phyloP scores from a whole-genome alignment of 768 basidiomycete species.

The Leucocoprinus birnbaumii region DNA sequence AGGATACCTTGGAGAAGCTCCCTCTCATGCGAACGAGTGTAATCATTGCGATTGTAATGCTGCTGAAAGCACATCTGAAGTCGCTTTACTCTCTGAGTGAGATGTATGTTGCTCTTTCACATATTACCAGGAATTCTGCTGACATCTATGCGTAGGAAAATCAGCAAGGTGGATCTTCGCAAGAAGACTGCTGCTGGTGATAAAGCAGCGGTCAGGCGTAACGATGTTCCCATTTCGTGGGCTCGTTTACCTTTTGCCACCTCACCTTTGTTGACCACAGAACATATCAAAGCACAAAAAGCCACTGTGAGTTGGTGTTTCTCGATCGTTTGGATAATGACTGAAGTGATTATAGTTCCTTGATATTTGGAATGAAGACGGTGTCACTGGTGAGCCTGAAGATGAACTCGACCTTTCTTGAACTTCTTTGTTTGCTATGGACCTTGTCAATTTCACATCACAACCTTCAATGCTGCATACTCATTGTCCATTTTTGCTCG shows the following conservation, averaged over 20 bases:
- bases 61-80: slow-evolving; percentile 87
- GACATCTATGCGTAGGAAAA: slow-evolving; percentile 73
- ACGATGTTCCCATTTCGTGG: slow-evolving; percentile 67
- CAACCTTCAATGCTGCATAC: slow-evolving; percentile 4
- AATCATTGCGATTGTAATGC: slow-evolving; percentile 79
- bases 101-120: slow-evolving; percentile 59
- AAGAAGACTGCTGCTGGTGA: slow-evolving; percentile 93
- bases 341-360: slow-evolving; percentile 49
- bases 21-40: slow-evolving; percentile 65
- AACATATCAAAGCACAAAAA: slow-evolving; percentile 63
- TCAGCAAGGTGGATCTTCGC: slow-evolving; percentile 77
- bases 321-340: background rate
- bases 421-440: background rate
- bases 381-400: slow-evolving; percentile 63
- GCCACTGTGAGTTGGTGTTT: slow-evolving; percentile 45
- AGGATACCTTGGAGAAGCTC: slow-evolving; percentile 17
- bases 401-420: slow-evolving; percentile 28
- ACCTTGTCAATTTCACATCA: background rate
- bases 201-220: slow-evolving; percentile 64
- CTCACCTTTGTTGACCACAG: slow-evolving; percentile 53
- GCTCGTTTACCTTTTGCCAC: slow-evolving; percentile 69
- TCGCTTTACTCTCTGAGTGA: slow-evolving; percentile 81
- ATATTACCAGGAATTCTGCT: background rate
- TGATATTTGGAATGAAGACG: slow-evolving; percentile 81
- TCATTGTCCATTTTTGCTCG: background rate